Percentiles rank a stretch among this genome's conserved stretches.
These are phyloP conservation scores for Periglandula ipomoeae DNA, from an alignment of 2,329 filamentous ascomycete species.

Conservation along the genomic window DNA sequence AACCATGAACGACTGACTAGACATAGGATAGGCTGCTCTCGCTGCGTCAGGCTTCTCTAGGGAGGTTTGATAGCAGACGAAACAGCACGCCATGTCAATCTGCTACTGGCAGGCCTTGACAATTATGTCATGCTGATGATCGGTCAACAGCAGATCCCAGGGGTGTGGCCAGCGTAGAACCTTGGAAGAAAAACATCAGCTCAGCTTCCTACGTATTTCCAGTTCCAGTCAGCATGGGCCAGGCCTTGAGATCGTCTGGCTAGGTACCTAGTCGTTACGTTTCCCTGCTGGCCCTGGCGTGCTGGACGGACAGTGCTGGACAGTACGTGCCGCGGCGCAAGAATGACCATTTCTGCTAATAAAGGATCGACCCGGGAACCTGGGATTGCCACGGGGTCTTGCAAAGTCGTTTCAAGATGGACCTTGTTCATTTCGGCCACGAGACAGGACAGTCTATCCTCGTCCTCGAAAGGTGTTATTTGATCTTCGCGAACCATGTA, in stretches of 20 bases:
- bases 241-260: not conserved
- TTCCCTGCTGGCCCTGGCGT: too few relatives aligned
- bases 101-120: not conserved
- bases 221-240: not conserved
- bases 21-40: too few relatives aligned
- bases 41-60: too few relatives aligned
- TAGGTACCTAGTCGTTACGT: too few relatives aligned
- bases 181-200: not conserved
- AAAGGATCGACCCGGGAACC: not conserved
- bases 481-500: not conserved
- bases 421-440: not conserved
- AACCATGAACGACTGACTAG: too few relatives aligned
- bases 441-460: not conserved
- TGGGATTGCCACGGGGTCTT: slow-evolving; percentile 1
- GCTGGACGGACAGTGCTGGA: too few relatives aligned
- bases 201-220: not conserved
- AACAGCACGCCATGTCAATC: not conserved
- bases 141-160: not conserved
- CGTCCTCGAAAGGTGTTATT: not conserved
- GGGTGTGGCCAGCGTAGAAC: not conserved
- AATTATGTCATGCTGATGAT: not conserved
- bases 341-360: not conserved
- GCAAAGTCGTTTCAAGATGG: not conserved
- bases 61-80: too few relatives aligned
- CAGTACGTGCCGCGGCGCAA: not conserved